phyloP scores from a whole-genome alignment of 1,284 basidiomycete genomes.

The Moesziomyces antarcticus region DNA sequence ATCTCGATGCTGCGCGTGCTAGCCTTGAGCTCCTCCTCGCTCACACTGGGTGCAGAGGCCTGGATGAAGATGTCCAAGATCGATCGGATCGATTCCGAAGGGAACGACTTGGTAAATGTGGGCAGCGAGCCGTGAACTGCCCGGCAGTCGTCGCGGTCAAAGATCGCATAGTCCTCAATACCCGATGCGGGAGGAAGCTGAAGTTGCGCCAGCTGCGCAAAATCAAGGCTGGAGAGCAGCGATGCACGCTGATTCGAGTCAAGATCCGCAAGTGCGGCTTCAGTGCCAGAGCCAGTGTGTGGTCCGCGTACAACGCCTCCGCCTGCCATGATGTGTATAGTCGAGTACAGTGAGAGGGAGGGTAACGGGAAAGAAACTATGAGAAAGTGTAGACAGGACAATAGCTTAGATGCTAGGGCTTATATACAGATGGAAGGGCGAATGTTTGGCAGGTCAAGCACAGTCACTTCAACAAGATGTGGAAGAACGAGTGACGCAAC shows the following conservation, averaged over 20 bases:
- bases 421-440: too few species aligned
- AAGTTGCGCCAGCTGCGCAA: conserved; percentile 26
- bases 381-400: too few species aligned
- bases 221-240: conserved; percentile 29
- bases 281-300: conserved; percentile 38
- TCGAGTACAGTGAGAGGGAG: background rate
- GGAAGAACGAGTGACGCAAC: background rate
- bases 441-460: too few species aligned
- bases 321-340: conserved; percentile 29
- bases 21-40: conserved; percentile 17
- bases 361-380: background rate
- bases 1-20: conserved; percentile 12
- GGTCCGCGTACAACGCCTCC: conserved; percentile 32
- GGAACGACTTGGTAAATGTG: conserved; percentile 32
- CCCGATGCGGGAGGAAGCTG: conserved; percentile 35
- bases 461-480: too few species aligned
- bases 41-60: conserved; percentile 26
- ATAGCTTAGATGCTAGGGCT: too few species aligned
- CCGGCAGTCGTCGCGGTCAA: conserved; percentile 27
- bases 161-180: conserved; percentile 39
- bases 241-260: conserved; percentile 27
- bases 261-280: conserved; percentile 23
- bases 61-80: conserved; percentile 39
- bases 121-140: conserved; percentile 30
- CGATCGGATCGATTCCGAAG: conserved; percentile 7